Evolutionary conservation across 768 basidiomycete genomes (phyloP).

Genomic region (Butyriboletus loyo): DNA sequence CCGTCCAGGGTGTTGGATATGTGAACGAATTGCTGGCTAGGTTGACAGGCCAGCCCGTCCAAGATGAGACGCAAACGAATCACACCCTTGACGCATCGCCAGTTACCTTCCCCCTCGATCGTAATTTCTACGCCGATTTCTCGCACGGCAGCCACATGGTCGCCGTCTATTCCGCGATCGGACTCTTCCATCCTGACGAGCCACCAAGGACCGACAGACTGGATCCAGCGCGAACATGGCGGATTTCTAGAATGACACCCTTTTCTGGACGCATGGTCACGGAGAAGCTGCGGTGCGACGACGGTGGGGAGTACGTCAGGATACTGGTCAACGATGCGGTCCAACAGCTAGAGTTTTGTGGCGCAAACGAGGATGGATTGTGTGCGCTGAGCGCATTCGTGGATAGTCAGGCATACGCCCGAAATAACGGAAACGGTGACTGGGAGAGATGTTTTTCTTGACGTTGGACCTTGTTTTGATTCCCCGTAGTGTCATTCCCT

Average conservation of each 20-base stretch:
- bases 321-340: constrained; percentile 78
- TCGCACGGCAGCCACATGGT: constrained; percentile 86
- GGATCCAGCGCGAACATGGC: constrained; percentile 43
- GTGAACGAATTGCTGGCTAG: constrained; percentile 87
- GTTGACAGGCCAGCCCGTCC: constrained; percentile 60
- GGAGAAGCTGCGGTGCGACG: constrained; percentile 58
- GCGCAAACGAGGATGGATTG: constrained; percentile 49
- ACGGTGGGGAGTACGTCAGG: constrained; percentile 50
- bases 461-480: no score
- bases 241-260: constrained; percentile 60
- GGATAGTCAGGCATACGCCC: constrained; percentile 66
- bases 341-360: constrained; percentile 62
- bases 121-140: constrained; percentile 74
- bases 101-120: constrained; percentile 69
- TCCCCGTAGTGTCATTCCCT: no score
- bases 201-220: constrained; percentile 15
- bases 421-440: constrained; percentile 66
- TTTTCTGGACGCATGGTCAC: constrained; percentile 74
- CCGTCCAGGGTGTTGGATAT: constrained; percentile 82
- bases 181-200: constrained; percentile 41
- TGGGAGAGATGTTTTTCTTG: constrained; percentile 59
- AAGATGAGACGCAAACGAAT: constrained; percentile 75
- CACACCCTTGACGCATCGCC: constrained; percentile 64
- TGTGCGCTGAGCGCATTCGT: constrained; percentile 68
- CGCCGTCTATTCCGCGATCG: constrained; percentile 67